Evolutionary conservation across 1,284 basidiomycete genomes (phyloP).

Genomic region (Caloboletus firmus): DNA sequence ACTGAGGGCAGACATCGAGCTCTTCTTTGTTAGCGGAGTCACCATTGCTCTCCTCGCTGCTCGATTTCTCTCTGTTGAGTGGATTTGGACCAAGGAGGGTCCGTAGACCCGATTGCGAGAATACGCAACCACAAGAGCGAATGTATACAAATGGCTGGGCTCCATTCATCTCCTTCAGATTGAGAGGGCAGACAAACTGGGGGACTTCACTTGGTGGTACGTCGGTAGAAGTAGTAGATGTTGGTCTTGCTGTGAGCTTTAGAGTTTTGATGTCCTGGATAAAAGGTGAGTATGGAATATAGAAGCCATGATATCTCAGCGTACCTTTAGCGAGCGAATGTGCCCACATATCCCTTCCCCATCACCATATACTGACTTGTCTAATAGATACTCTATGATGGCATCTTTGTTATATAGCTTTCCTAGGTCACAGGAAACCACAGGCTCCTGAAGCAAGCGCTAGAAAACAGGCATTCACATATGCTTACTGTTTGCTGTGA

Average conservation of each 20-base stretch:
- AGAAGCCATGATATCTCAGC: constrained; percentile 21
- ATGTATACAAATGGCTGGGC: constrained; percentile 83
- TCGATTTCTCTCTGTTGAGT: constrained; percentile 30
- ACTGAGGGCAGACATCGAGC: constrained; percentile 71
- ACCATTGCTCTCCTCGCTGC: constrained; percentile 16
- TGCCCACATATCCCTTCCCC: constrained; percentile 85
- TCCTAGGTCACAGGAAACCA: constrained; percentile 87
- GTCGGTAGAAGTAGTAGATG: constrained; percentile 41
- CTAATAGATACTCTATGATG: constrained; percentile 82
- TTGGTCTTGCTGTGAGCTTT: constrained; percentile 73
- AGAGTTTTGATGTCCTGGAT: constrained; percentile 80
- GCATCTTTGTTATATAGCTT: constrained; percentile 95
- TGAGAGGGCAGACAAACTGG: constrained; percentile 85
- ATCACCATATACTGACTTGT: constrained; percentile 76
- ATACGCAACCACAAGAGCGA: constrained; percentile 85
- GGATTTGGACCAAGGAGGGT: constrained; percentile 48
- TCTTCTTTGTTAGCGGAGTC: constrained; percentile 29
- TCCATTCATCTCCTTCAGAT: constrained; percentile 93
- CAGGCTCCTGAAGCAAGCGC: constrained; percentile 80
- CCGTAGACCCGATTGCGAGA: constrained; percentile 74
- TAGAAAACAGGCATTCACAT: constrained; percentile 34
- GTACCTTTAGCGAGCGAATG: constrained; percentile 82
- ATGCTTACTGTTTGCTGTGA: not conserved
- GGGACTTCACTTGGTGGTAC: constrained; percentile 47
- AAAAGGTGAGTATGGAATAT: not conserved